Conservation (phyloP, 192 early-diverging fungal species). For the Umbelopsis sp. region DNA sequence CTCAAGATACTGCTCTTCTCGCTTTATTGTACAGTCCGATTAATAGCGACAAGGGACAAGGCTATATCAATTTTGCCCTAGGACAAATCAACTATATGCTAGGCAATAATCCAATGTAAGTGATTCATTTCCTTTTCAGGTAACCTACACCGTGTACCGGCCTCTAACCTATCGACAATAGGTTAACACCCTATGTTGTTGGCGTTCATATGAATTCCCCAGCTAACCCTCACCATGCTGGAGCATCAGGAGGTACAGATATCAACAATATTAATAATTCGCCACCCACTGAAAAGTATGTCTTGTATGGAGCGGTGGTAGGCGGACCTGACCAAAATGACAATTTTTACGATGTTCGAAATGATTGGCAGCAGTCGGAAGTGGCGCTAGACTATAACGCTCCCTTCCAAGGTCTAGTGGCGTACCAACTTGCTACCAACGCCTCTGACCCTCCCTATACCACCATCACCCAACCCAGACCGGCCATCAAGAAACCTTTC, state of each 20-base stretch:
- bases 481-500: constrained; percentile 38
- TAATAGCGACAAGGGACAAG: constrained; percentile 16
- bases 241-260: constrained; percentile 53
- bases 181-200: constrained; percentile 54
- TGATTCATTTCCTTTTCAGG: constrained; percentile 10
- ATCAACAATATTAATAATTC: constrained; percentile 37
- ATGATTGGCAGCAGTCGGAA: constrained; percentile 51
- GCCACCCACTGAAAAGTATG: constrained; percentile 36
- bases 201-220: constrained; percentile 62
- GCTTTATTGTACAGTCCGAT: constrained; percentile 32
- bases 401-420: constrained; percentile 50
- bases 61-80: constrained; percentile 34
- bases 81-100: constrained; percentile 55
- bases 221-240: constrained; percentile 57
- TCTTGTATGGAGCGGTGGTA: constrained; percentile 58
- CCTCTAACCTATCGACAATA: constrained; percentile 15
- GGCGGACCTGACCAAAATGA: constrained; percentile 61
- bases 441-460: constrained; percentile 48
- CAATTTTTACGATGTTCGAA: constrained; percentile 46
- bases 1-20: constrained; percentile 40
- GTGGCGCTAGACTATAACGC: constrained; percentile 60
- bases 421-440: constrained; percentile 49
- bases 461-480: constrained; percentile 45
- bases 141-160: background rate
- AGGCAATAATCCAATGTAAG: constrained; percentile 52